phyloP scores from a whole-genome alignment of 257 asterid species.

The Paraleonurus japonicus region DNA sequence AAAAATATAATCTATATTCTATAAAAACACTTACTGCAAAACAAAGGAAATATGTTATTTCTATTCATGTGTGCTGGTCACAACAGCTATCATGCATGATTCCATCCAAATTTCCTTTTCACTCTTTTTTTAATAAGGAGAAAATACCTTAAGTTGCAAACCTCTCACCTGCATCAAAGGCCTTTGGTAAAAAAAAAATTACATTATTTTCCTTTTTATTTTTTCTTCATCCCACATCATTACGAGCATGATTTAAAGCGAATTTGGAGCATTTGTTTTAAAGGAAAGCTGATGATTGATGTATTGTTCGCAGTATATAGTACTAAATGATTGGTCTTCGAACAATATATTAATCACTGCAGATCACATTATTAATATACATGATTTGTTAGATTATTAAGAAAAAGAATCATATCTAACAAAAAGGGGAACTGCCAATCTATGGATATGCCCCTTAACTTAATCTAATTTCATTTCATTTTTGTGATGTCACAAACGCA shows the following conservation, averaged over 20 bases:
- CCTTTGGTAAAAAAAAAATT: too few species aligned
- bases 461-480: background rate
- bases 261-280: background rate
- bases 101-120: background rate
- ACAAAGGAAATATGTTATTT: too few species aligned
- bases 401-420: slow-evolving; percentile 30
- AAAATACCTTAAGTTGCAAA: too few species aligned
- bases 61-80: background rate
- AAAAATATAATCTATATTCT: too few species aligned
- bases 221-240: slow-evolving; percentile 6
- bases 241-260: background rate
- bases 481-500: slow-evolving; percentile 23
- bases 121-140: too few species aligned
- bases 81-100: background rate
- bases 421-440: slow-evolving; percentile 24
- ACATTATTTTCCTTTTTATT: too few species aligned
- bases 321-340: background rate
- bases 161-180: too few species aligned
- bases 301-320: background rate
- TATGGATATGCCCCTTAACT: slow-evolving; percentile 15
- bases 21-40: too few species aligned
- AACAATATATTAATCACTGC: background rate
- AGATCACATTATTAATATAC: background rate
- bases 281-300: background rate
- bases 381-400: slow-evolving; percentile 2